Evolutionary conservation across 2,329 filamentous ascomycete genomes (phyloP), one percentile per base, ranked within the genome.

Genomic region (Magnaporthiopsis poae): DNA sequence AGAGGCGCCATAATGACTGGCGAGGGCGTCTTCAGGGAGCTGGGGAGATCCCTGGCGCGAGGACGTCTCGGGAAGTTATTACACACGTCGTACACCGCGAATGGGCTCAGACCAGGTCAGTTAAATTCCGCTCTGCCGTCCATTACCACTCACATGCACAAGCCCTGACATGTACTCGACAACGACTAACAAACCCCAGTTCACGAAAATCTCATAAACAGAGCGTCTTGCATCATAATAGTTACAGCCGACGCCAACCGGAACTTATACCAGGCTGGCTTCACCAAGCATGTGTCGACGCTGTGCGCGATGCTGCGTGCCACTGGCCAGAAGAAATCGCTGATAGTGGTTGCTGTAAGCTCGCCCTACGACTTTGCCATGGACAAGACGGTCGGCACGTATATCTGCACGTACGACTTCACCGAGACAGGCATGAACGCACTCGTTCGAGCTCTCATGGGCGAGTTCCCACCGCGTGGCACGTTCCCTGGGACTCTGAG

Each of bases 361-460:
- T 97, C 93, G 0, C 94, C 94, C 0, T 98, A 97, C 76, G 94
- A 98, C 75, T 98, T 98, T 75, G 92, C 92, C 61, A 92, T 94
- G 85, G 94, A 98, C 73, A 89, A 90, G 70, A 88, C 88, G 0
- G 94, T 98, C 60, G 90, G 91, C 7, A 96, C 93, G 0, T 97
- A 97, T 72, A 84, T 98, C 60, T 97, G 94, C 80, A 96, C 93
- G 0, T 97, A 96, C 75, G 93, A 97, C 78, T 97, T 96, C 73
- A 97, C 94, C 0, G 94, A 97, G 72, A 94, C 90, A 9, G 92
- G 94, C 25, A 86, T 97, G 79, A 88, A 90, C 68, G 91, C 92
- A 0, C 80, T 96, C 5, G 91, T 96, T 25, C 88, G 91, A 67
- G 90, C 91, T 0, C 79, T 97, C 0, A 94, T 94, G 71, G 93